Evolutionary conservation across 495 filamentous ascomycete genomes (phyloP), one percentile per base, ranked within the genome.

Genomic region (Neurospora sublineolata): DNA sequence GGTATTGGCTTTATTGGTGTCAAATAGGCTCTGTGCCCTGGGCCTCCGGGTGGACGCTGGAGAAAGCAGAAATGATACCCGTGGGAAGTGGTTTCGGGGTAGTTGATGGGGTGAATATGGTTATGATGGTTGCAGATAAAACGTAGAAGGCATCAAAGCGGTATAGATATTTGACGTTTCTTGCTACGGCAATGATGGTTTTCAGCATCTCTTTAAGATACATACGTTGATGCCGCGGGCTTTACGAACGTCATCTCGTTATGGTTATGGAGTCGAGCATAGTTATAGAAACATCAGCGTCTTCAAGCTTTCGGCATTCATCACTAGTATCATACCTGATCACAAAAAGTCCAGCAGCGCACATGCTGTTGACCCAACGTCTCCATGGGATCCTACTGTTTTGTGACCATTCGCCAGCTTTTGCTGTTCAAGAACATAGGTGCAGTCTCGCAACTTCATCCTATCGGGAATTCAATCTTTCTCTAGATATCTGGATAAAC

Each of bases 1-100:
- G 93, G 94, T 1, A 85, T 97, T 70, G 94, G 89, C 7, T 96
- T 98, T 76, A 84, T 97, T 77, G 86, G 85, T 70, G 89, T 97
- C 33, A 97, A 94, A 79, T 86, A 72, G 80, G 69, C 4, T 12
- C 9, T 30, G 9, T 36, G 64, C 44, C 18, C 44, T 30, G 36
- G n/a, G 27, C 20, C n/a, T 33, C 37, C 52, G 6, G n/a, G 44
- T 37, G 68, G 71, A 46, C n/a, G 37, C 23, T 37, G 27, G 10
- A 46, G 3, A 30, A 37, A 60, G 12, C 5, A 9, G 52, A 16
- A 16, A 0, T 3, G 5, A 60, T 60, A 60, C 27, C 23, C 52
- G 12, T 60, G 20, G 44, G 44, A 5, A 1, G 46, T 58, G 46
- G 20, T 7, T 33, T 33, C 5, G 6, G 27, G 14, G 52, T 11